A percentile compares a stretch with the other conserved stretches of the same genome.
phyloP scores from a whole-genome alignment of 495 filamentous ascomycete species.

The Neurospora sp. region DNA sequence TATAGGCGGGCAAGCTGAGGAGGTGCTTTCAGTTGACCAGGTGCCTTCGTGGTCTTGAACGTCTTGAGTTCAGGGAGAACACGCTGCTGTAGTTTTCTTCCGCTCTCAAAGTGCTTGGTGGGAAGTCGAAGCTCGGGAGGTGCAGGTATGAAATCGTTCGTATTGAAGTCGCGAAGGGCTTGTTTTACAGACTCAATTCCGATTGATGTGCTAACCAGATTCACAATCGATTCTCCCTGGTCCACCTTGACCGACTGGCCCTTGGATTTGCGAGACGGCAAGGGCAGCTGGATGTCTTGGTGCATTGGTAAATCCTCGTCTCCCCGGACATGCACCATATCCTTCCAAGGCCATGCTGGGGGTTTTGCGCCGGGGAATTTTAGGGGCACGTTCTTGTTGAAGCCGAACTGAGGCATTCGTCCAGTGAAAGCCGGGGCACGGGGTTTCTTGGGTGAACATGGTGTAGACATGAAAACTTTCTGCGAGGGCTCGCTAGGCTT shows the following conservation, averaged over 20 bases:
- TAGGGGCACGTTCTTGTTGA: constrained; percentile 20
- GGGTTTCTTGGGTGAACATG: constrained; percentile 21
- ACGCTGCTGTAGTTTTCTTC: constrained; percentile 33
- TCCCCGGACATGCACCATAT: constrained; percentile 49
- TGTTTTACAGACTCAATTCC: constrained; percentile 17
- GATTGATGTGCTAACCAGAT: constrained; percentile 20
- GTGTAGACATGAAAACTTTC: constrained; percentile 26
- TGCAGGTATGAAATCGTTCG: constrained; percentile 27
- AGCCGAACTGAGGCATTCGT: constrained; percentile 21
- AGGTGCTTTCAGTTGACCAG: constrained; percentile 29
- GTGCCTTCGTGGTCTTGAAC: constrained; percentile 2
- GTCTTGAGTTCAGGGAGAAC: constrained; percentile 25
- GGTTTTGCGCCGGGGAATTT: constrained; percentile 52
- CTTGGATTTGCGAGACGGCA: constrained; percentile 38
- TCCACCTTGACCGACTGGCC: constrained; percentile 32
- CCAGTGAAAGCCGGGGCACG: constrained; percentile 8
- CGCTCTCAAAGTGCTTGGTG: constrained; percentile 38
- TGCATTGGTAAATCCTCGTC: constrained; percentile 5
- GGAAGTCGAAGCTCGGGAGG: constrained; percentile 37
- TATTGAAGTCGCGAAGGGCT: constrained; percentile 21
- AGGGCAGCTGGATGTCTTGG: background rate
- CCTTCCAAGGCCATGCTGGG: constrained; percentile 62
- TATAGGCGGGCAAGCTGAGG: constrained; percentile 53
- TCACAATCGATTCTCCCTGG: constrained; percentile 35
- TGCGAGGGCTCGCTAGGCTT: background rate